Evolutionary conservation across 306 rosid genomes (phyloP).

Genomic region (Vachellia collinsii): DNA sequence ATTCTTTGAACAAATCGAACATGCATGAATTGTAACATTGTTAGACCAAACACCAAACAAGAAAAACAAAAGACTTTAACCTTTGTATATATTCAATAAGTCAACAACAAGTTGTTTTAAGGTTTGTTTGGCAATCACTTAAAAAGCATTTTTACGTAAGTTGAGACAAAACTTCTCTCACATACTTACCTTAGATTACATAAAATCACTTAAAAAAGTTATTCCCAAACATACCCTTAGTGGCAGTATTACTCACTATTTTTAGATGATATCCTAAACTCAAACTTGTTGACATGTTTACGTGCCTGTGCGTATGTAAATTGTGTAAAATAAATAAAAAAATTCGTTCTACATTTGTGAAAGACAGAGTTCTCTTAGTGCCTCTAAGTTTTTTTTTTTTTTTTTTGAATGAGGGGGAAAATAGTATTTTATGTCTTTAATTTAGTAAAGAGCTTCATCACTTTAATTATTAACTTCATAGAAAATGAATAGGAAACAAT

Average conservation of each 20-base stretch:
- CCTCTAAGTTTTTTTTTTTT: neutral
- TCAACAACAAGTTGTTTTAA: too few species aligned
- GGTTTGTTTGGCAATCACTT: too few species aligned
- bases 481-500: neutral
- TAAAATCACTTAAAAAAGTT: too few species aligned
- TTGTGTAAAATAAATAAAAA: too few species aligned
- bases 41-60: neutral
- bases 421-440: neutral
- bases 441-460: neutral
- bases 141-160: too few species aligned
- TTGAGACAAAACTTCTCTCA: too few species aligned
- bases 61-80: neutral
- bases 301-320: neutral
- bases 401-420: neutral
- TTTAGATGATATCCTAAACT: too few species aligned
- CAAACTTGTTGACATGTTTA: too few species aligned
- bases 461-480: neutral
- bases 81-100: neutral
- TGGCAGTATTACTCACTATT: too few species aligned
- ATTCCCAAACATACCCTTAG: too few species aligned
- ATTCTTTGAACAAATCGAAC: neutral
- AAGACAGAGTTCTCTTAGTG: neutral
- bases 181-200: too few species aligned
- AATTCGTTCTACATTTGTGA: neutral
- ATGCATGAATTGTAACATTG: neutral